These are phyloP conservation scores for Theobroma cacao DNA, from an alignment of 345 rosid genomes.

Conservation along the genomic window DNA sequence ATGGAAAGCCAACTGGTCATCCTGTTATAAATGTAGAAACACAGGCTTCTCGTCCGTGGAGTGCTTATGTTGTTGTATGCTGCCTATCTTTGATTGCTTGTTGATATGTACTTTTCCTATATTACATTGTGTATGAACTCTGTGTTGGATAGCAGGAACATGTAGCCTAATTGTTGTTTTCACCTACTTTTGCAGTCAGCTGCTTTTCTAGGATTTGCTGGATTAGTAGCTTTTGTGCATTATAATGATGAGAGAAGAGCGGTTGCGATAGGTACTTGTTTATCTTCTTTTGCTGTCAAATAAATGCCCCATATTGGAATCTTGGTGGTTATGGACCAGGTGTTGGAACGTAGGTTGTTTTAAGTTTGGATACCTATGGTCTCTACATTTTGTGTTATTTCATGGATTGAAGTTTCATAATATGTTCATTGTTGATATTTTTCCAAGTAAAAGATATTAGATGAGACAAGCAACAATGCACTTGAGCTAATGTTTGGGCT, in stretches of 20 bases:
- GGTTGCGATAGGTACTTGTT: conserved; percentile 48
- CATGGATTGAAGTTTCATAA: neutral
- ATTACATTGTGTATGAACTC: neutral
- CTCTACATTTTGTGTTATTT: neutral
- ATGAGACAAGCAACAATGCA: neutral
- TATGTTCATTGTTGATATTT: neutral
- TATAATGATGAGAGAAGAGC: conserved; percentile 85
- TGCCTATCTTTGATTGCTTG: conserved; percentile 16
- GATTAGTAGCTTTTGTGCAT: conserved; percentile 54
- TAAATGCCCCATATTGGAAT: neutral
- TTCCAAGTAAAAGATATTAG: neutral
- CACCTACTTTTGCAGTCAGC: conserved; percentile 50
- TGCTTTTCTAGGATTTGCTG: conserved; percentile 55
- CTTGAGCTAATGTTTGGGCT: neutral
- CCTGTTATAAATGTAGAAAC: conserved; percentile 33
- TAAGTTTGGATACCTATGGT: neutral
- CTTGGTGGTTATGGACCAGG: neutral
- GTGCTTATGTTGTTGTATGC: conserved; percentile 50
- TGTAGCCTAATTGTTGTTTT: neutral
- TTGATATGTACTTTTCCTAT: neutral
- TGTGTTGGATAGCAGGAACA: neutral
- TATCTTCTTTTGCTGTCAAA: neutral
- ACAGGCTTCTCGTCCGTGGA: conserved; percentile 39
- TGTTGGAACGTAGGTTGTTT: neutral
- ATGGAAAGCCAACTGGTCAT: conserved; percentile 19